Base-by-base conservation (phyloP, 1,139 yeast genomes). In the Candida pseudoviswanathii region DNA sequence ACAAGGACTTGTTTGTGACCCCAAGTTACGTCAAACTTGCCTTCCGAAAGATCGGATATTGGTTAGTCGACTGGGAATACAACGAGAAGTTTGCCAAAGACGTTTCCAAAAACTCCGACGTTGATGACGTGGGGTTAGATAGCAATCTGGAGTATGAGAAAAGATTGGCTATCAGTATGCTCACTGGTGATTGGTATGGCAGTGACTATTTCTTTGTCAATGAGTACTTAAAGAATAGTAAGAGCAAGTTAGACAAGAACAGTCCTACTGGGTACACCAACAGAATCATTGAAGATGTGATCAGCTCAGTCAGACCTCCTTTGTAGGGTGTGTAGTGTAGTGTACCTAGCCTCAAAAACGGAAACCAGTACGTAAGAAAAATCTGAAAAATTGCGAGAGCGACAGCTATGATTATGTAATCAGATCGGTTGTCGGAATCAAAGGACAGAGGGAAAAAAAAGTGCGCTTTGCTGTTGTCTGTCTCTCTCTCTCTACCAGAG, bases 151-250 rank as follows among this genome's bases (percentile, higher is more conserved):
- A 54, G 22, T 51, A 55, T 34, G 59, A 59, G 26, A 58, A 63
- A 41, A 56, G 63, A 34, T 47, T 66, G 26, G 70, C 71, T 44
- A 64, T 73, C 11, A 63, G 63, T 44, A 68, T 73, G 62, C 60
- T 75, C n/a, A 67, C 75, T 1, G 80, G 78, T 2, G 79, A 73
- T 54, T 76, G 80, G 80, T 75, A 68, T 52, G 80, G 78, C 3
- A 66, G 77, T 49, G 79, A 75, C 44, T 74, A 73, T 68, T 55
- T 58, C n/a, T 65, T 64, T 47, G 77, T 67, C 6, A 61, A 66
- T 53, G 56, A 60, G 44, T 75, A 70, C 53, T 54, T 76, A 30
- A 53, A 58, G 22, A 54, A 54, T 24, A 58, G 64, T 38, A 49
- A 54, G 45, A 58, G 67, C 9, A 50, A 43, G 10, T 44, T 45